Evolutionary conservation across 106 monocot genomes (phyloP), one percentile per base, ranked within the genome.

Genomic region (Apostasia ramifera): DNA sequence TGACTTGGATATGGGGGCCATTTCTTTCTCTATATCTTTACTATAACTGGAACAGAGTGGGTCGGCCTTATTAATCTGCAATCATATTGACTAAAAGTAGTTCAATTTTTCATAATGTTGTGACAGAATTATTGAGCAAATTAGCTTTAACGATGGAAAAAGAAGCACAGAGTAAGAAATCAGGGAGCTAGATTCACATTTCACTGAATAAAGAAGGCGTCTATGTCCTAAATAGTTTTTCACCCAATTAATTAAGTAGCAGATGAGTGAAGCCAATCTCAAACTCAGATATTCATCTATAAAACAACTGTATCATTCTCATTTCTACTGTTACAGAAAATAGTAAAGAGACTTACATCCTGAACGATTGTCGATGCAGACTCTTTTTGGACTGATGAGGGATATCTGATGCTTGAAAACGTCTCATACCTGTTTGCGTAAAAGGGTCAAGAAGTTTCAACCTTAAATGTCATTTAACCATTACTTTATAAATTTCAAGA

Each of bases 61-160:
- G 41, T 53, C 43, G 37, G 44, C 58, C 47, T 64, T 59, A 14
- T 68, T 76, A 75, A 44, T 76, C 89, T 93, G 86, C 69, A 66
- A 1, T 14, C 45, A 63, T 63, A 26, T 26, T 26, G 26, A 26
- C 26, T 26, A 26, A 26, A 26, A 26, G 26, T 26, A 26, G 26
- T 26, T 26, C 26, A 26, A 26, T 26, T 26, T 26, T 26, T 26
- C 26, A 26, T 26, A 26, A 26, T 26, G 26, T 26, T 26, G 26
- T 26, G 26, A 26, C 26, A 26, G 26, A 26, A 26, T 26, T 26
- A 26, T 26, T 26, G 26, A 26, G 26, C 26, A 26, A 26, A 26
- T 26, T 26, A 26, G 26, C 26, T 26, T 26, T 26, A 26, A 26
- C 26, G 26, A 26, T 26, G 26, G 26, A 26, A 26, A 26, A 26